These are phyloP conservation scores for Luffa acutangula DNA, from an alignment of 306 rosid genomes.

Conservation along the genomic window DNA sequence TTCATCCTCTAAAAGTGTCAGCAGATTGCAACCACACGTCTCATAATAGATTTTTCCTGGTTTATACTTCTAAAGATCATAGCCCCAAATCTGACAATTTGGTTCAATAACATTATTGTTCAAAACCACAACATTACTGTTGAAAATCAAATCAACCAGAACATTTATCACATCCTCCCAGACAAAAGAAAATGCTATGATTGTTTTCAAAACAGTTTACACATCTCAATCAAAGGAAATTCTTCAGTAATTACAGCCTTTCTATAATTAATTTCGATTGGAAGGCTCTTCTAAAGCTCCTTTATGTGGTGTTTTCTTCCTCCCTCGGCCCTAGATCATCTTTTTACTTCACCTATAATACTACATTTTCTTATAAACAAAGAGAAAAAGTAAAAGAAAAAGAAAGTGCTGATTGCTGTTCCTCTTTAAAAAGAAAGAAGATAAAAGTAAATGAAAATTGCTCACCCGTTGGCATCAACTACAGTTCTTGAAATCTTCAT, in stretches of 20 bases:
- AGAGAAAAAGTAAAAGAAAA: neutral
- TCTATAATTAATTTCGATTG: neutral
- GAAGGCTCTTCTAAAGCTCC: neutral
- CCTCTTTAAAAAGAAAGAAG: neutral
- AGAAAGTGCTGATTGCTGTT: neutral
- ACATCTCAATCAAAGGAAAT: neutral
- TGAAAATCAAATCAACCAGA: neutral
- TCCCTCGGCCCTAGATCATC: too few species aligned
- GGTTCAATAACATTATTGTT: neutral
- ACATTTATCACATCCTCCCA: neutral
- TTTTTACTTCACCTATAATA: neutral
- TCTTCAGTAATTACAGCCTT: neutral
- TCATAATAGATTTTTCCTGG: neutral
- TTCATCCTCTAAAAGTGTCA: neutral
- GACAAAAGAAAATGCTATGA: neutral
- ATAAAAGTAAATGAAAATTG: neutral
- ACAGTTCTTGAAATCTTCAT: conserved; percentile 89
- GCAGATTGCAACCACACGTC: neutral
- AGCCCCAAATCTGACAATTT: neutral
- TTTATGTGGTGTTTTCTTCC: too few species aligned
- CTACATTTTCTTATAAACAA: neutral
- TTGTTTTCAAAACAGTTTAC: neutral
- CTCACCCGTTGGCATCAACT: conserved; percentile 51
- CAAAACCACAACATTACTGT: neutral
- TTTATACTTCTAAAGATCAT: neutral